Evolutionary conservation across 768 basidiomycete species (phyloP), one percentile per base, ranked within the genome.

Genomic region (Leccinellum rugosiceps): DNA sequence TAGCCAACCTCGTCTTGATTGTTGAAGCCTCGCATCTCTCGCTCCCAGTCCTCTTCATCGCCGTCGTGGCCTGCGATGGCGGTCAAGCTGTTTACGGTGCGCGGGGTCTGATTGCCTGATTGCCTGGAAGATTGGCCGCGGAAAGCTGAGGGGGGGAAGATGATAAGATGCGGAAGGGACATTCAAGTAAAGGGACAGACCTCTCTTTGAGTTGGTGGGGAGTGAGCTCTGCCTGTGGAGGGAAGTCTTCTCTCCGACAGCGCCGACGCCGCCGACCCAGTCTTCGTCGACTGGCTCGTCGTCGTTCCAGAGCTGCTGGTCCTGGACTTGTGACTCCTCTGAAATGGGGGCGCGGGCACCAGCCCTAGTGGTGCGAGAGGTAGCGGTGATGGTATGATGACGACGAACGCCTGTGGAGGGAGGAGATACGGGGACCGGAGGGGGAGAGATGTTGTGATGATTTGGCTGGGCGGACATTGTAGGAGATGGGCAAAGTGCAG

Each of bases 1-100:
- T 28, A 23, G 67, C 75, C 62, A 59, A 89, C 90, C 74, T 90
- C 88, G 31, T 89, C 88, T 52, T 86, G 86, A 57, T 83, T 77
- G 13, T 76, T 74, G 69, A 82, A 74, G 72, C 78, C 81, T 19
- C 78, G 73, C 72, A 86, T 79, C 41, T 84, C 83, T 44, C 79
- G 76, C 70, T 90, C 88, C 92, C 92, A 94, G 55, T 90, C 88
- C 61, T 92, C 91, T 69, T 94, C 91, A 58, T 92, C 91, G 63
- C 87, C 90, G 64, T 94, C 91, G 65, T 90, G 87, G 43, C 90
- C 90, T 52, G 88, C 85, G 72, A 94, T 93, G 54, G 88, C 88
- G 34, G 88, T 83, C 53, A 94, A 83, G 70, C 89, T 92, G 66
- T 92, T 92, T 72, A 92, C 76, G 23, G 83, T 82, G 58, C 89